Base-by-base conservation (phyloP, 2,329 filamentous ascomycete species). In the Cephalotrichum gorgonifer region DNA sequence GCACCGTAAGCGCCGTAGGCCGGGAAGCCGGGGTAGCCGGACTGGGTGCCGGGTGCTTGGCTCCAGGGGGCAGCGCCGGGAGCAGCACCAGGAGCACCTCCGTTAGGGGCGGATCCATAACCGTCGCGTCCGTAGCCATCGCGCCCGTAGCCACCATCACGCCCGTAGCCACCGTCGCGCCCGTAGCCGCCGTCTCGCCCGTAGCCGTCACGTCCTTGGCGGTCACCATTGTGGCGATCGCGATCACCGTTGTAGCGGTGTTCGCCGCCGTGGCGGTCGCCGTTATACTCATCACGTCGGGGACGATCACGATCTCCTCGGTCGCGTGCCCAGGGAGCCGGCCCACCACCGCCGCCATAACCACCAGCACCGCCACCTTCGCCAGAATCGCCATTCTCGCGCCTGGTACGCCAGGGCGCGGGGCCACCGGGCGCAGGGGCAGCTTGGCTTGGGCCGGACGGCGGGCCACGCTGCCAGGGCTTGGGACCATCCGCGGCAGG, bases 381-480 rank as follows among this genome's bases (percentile, higher is more conserved):
- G 48, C 72, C 69, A 55, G 73, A 69, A 51, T 79, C 75, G 43
- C 76, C 73, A 63, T 68, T 70, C 14, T 49, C 53, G 51, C 66
- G 65, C 55, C 79, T 74, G 26, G 65, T 68, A 51, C 78, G 75
- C 88, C 90, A 95, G 7, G 89, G 89, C 56, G 89, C 89, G 62
- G 87, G 79, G 51, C 84, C 88, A 51, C 87, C 88, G 27, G 86
- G 89, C 17, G 88, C 87, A 62, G 87, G 79, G n/a, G n/a, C n/a
- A n/a, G n/a, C n/a, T n/a, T n/a, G n/a, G n/a, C n/a, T n/a, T n/a
- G n/a, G n/a, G 51, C 84, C 88, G 50, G 87, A 88, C 28, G 86
- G 89, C n/a, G 88, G 87, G 33, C 85, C 87, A 61, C 87, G 82
- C 64, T 95, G 86, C 89, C 89, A 96, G 46, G 90, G 90, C 67